Evolutionary conservation across 768 basidiomycete genomes (phyloP), one percentile per base, ranked within the genome.

Genomic region (Tylopilus rubrobrunneus): DNA sequence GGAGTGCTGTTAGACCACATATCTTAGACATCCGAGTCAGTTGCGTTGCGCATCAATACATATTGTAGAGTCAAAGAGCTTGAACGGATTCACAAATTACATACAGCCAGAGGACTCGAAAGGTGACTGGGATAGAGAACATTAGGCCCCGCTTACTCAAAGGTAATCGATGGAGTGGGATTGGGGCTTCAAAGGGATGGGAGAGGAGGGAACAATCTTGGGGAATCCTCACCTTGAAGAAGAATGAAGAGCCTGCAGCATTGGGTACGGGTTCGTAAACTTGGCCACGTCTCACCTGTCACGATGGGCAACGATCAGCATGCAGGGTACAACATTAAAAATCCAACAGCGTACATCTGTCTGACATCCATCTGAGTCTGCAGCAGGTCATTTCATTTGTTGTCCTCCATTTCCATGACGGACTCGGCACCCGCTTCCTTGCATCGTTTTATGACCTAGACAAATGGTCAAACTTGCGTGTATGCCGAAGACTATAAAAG

Each of bases 371-470:
- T n/a, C n/a, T n/a, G n/a, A n/a, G n/a, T 93, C 63, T 87, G 84
- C 28, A 98, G 72, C 23, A 98, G 73, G 50, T 84, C 75, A 52
- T 83, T 89, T 34, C 97, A 82, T 65, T 90, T 79, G 54, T 89
- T 87, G 62, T 98, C 96, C 65, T 98, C 97, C 84, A 98, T 85
- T 69, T 98, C 97, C 91, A 98, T 97, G 57, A 98, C 80, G 67
- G 90, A 89, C 55, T 92, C 91, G 50, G 96, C 76, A 7, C 81
- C 81, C 7, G 85, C 88, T 0, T 78, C 82, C 66, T 89, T 89
- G 76, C 94, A 98, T 10, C 94, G 83, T 64, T 84, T 81, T 66
- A 98, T 75, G 41, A 89, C 84, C 87, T 91, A 58, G 2, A 28
- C 49, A 48, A 19, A 45, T 21, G 21, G 57, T 60, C 31, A 60